Conservation (phyloP, 2,329 filamentous ascomycete genomes). For the Trichoderma polysporum region DNA sequence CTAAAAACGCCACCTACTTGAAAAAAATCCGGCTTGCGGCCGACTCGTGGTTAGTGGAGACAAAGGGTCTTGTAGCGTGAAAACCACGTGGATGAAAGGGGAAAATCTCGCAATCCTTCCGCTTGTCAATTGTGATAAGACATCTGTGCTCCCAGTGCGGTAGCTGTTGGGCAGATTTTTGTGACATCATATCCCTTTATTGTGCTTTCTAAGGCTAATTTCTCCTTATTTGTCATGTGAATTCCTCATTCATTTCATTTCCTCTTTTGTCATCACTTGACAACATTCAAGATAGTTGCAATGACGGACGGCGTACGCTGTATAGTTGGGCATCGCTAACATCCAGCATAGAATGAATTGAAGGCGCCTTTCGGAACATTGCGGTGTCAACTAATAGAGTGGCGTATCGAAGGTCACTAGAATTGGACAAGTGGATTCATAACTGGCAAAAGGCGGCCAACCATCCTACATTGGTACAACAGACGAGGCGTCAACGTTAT, state of each 20-base stretch:
- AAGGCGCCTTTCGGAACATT: not conserved
- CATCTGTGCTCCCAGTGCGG: not conserved
- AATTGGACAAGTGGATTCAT: not conserved
- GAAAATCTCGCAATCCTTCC: not conserved
- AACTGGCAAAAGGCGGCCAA: not conserved
- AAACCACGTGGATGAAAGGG: conserved; percentile 2
- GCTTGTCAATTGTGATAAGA: not conserved
- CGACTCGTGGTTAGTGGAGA: conserved; percentile 10
- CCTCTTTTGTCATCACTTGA: not conserved
- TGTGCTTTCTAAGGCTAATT: not conserved
- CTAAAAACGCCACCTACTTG: conserved; percentile 7
- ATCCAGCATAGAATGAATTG: not conserved
- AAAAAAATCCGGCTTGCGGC: not conserved
- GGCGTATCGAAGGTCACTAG: conserved; percentile 9
- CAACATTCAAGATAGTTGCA: not conserved
- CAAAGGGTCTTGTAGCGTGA: not conserved
- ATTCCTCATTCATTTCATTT: not conserved
- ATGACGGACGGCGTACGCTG: not conserved
- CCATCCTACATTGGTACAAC: not conserved
- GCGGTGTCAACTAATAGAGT: not conserved
- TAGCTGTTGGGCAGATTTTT: not conserved
- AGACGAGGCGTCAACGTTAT: conserved; percentile 11
- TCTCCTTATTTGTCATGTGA: not conserved
- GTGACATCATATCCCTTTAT: not conserved
- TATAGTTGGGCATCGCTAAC: not conserved